Conservation (phyloP, 495 filamentous ascomycete genomes). For the Alectoria sarmentosa region DNA sequence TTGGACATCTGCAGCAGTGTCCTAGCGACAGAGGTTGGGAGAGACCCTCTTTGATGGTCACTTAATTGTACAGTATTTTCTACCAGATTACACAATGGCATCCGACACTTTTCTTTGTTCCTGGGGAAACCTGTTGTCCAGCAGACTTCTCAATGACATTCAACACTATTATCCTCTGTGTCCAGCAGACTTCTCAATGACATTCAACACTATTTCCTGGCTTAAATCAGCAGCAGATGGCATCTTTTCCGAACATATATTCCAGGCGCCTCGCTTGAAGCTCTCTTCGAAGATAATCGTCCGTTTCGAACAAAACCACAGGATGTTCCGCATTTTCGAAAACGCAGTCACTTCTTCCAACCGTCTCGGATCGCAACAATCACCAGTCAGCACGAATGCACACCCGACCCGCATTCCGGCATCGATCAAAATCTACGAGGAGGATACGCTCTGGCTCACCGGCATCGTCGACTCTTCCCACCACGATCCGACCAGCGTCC, state of each 20-base stretch:
- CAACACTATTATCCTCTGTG: too few relatives aligned
- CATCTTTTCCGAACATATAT: too few relatives aligned
- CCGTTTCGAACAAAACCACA: neutral
- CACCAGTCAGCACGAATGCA: neutral
- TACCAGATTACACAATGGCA: neutral
- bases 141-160: too few relatives aligned
- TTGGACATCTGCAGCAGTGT: slow-evolving; percentile 1
- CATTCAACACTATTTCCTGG: too few relatives aligned
- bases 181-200: too few relatives aligned
- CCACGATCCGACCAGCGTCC: too few relatives aligned
- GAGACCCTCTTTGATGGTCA: neutral
- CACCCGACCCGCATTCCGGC: neutral
- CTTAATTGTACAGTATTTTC: neutral
- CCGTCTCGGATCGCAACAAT: neutral
- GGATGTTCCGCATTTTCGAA: neutral
- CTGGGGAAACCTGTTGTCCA: too few relatives aligned
- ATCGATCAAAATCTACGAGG: neutral
- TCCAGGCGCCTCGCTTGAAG: too few relatives aligned
- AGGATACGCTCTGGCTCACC: too few relatives aligned
- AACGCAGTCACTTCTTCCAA: neutral
- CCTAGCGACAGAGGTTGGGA: neutral
- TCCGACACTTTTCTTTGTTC: neutral
- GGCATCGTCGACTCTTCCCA: too few relatives aligned
- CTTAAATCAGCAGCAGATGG: too few relatives aligned
- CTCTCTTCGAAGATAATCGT: too few relatives aligned